Base-by-base conservation (phyloP, 31 red algal genomes). In the Endocladia muricata region DNA sequence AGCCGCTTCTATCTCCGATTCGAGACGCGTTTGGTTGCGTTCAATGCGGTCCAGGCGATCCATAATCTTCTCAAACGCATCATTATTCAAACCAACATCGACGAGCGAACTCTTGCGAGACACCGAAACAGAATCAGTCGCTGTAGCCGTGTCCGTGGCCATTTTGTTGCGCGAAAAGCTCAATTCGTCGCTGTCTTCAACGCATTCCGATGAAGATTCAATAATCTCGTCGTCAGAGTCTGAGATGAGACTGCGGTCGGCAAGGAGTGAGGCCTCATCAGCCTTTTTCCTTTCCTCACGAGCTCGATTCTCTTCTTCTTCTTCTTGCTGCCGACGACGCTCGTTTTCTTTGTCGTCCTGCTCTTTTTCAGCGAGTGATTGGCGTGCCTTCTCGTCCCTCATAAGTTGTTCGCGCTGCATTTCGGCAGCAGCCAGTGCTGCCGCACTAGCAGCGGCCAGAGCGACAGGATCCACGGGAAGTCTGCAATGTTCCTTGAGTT, bases 11-110 rank as follows among this genome's bases (percentile, higher is more conserved):
- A 79, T 51, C 40, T 88, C 76, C 40, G 43, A 47, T 73, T 88
- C 85, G 17, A 79, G 37, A n/a, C 67, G 68, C 57, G 35, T 74
- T 58, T 88, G 85, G 51, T 88, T 91, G 11, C 28, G 47, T 52
- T 91, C 88, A 40, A 83, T 84, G 6, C 25, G 8, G 40, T 77
- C 70, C 42, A 86, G 72, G 40, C 72, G 66, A 33, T 65, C 63
- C 48, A 82, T 41, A 25, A 82, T 83, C 37, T 63, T 56, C 3
- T 38, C n/a, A 41, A 77, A 26, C 42, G 78, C 4, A 68, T 77
- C 71, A n/a, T 86, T 62, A 3, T 61, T 75, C 44, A 75, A 61
- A 6, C 55, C 55, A 4, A 28, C 55, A 6, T 22, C 30, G 55
- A 22, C 30, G 13, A 28, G 0, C 30, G 55, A 58, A 28, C 25